These are phyloP conservation scores for Dactylellina haptotyla DNA, from an alignment of 2,329 filamentous ascomycete genomes.

Conservation along the genomic window DNA sequence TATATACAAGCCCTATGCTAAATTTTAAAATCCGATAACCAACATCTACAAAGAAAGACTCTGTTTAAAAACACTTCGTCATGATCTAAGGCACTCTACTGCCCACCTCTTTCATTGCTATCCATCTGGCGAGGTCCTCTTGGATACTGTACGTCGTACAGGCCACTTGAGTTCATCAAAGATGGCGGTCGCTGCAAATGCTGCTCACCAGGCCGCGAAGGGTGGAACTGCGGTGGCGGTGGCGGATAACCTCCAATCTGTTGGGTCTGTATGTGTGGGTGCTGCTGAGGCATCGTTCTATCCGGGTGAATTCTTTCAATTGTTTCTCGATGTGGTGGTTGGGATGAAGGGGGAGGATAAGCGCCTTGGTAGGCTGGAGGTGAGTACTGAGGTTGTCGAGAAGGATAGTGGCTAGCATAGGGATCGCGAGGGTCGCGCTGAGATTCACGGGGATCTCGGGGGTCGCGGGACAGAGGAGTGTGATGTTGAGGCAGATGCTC, in stretches of 20 bases:
- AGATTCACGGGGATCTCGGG: constrained; percentile 36
- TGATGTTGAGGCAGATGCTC: constrained; percentile 47
- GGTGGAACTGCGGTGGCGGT: constrained; percentile 43
- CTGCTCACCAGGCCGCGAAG: constrained; percentile 18
- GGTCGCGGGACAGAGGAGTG: constrained; percentile 29
- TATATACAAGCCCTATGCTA: background rate
- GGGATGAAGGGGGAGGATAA: constrained; percentile 42
- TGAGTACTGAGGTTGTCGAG: constrained; percentile 41
- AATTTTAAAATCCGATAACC: background rate
- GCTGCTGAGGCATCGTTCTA: constrained; percentile 45
- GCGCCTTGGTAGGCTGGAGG: constrained; percentile 41
- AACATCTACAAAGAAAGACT: background rate
- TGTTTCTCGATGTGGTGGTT: constrained; percentile 42
- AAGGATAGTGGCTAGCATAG: constrained; percentile 23
- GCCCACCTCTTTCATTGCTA: constrained; percentile 44
- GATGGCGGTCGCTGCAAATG: constrained; percentile 24
- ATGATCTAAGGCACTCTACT: constrained; percentile 1
- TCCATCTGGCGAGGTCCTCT: constrained; percentile 46
- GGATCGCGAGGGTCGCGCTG: constrained; percentile 21
- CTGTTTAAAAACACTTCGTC: background rate
- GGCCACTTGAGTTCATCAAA: constrained; percentile 18
- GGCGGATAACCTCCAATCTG: constrained; percentile 40
- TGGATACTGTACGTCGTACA: constrained; percentile 34
- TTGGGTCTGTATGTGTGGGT: constrained; percentile 47
- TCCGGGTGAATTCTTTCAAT: constrained; percentile 49